Conservation (phyloP, 768 basidiomycete species). For the Rubroboletus satanas region DNA sequence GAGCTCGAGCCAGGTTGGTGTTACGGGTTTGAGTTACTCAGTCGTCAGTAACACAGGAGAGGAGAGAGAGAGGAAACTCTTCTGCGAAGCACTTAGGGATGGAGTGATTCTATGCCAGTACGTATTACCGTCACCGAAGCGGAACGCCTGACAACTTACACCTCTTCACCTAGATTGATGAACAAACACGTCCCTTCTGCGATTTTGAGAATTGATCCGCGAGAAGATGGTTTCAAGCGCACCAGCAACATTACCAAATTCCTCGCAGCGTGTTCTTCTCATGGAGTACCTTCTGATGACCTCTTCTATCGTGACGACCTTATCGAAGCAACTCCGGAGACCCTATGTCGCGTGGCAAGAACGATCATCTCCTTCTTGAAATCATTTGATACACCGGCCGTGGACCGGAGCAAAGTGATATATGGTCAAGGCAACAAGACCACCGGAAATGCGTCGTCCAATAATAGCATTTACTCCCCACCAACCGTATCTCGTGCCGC, state of each 20-base stretch:
- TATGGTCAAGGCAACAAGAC: constrained; percentile 37
- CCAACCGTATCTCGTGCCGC: constrained; percentile 40
- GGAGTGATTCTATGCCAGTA: constrained; percentile 89
- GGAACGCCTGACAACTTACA: constrained; percentile 1
- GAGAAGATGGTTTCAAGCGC: constrained; percentile 62
- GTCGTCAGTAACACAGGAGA: constrained; percentile 54
- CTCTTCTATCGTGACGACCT: constrained; percentile 69
- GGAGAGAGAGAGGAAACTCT: constrained; percentile 70
- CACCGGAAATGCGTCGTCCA: constrained; percentile 21
- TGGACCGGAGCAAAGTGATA: constrained; percentile 45
- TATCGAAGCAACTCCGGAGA: constrained; percentile 54
- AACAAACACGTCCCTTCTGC: constrained; percentile 68
- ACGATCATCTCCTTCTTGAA: constrained; percentile 69
- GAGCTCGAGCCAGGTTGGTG: constrained; percentile 40
- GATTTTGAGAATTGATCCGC: constrained; percentile 58
- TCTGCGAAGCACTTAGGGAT: constrained; percentile 74
- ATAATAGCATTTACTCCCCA: constrained; percentile 36
- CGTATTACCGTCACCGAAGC: constrained; percentile 35
- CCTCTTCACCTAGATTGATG: constrained; percentile 51
- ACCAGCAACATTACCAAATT: constrained; percentile 75
- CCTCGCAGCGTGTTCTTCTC: constrained; percentile 66
- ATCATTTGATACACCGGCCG: constrained; percentile 52
- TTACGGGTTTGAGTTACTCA: constrained; percentile 28
- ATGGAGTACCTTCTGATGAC: constrained; percentile 59
- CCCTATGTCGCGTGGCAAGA: constrained; percentile 66